Evolutionary conservation across 2,329 filamentous ascomycete genomes (phyloP), one percentile per base, ranked within the genome.

Genomic region (Colletotrichum siamense): DNA sequence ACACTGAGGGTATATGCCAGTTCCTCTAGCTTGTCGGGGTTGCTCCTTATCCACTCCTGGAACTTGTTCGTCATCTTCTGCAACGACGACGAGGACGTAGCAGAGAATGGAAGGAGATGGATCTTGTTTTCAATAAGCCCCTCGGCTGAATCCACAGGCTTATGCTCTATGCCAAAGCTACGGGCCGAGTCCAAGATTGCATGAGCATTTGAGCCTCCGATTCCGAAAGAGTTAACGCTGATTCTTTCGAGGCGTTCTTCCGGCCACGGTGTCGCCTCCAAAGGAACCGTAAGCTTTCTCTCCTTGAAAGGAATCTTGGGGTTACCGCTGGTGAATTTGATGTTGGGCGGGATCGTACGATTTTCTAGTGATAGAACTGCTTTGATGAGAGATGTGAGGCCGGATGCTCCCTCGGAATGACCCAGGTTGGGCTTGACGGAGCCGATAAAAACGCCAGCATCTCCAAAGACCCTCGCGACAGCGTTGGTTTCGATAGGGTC

Each of bases 301-400:
- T 18, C 10, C 18, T 55, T 55, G 7, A n/a, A 55, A 18, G 49
- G 49, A 55, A 55, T 66, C 7, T 71, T 63, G 5, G 83, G 83
- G 39, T 83, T 85, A 1, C 81, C 81, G 0, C 70, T 73, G 0
- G 69, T 66, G 72, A 84, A 86, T 57, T 86, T 83, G 44, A 85
- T 84, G 26, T 83, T 86, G 0, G 85, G 85, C 0, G 83, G 85
- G 16, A 88, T 87, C 6, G 76, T 80, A 2, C 78, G 77, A 3
- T 84, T 79, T 73, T 89, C 87, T 0, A 88, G 70, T 1, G 83
- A 82, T 22, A 89, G 63, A 2, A 86, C 79, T 8, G 80, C 80
- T 70, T 90, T 90, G 28, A 90, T 83, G 4, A 90, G n/a, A 1
- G 81, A 82, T 0, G 82, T 81, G 1, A 90, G 69, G 1, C 87